Base-by-base conservation (phyloP, 1,284 basidiomycete species). In the Stereum hirsutum region DNA sequence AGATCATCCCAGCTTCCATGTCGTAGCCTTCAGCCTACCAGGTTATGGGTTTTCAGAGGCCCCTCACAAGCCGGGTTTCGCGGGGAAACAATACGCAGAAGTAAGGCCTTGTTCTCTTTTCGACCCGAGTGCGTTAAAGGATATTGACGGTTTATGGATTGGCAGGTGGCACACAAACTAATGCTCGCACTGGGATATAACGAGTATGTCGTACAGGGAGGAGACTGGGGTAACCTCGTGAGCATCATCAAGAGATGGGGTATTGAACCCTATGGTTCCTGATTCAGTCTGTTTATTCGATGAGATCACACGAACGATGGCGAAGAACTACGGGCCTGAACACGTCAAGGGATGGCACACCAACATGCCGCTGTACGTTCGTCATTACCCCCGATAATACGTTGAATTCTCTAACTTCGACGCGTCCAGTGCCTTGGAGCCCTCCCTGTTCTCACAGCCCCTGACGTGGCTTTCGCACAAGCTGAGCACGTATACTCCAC, bases 181-280 rank as follows among this genome's bases (percentile, higher is more conserved):
- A 73, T 74, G 71, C 41, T 66, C 5, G 51, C 61, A 0, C 52
- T 74, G 14, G 70, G 70, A 1, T 74, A 74, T 49, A 48, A 63
- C 7, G 61, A 72, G 54, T 74, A 74, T 46, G 69, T 71, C 1
- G 61, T 63, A 1, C 68, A 71, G 52, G 70, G 69, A n/a, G 70
- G 70, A 6, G 70, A 72, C 51, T 70, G 66, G 68, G 70, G 70
- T 3, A 57, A 53, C 42, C 28, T 52, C 15, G 69, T 69, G 42
- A 42, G 61, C 48, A n/a, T n/a, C n/a, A n/a, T n/a, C n/a, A n/a
- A n/a, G n/a, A n/a, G n/a, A 17, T 38, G 40, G 2, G 27, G 2
- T 4, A 4, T 11, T 12, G 1, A 8, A 49, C 20, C 34, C 41
- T 8, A 30, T 8, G 4, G 10, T 6, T 20, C 26, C 34, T 5